phyloP scores from a whole-genome alignment of 2,329 filamentous ascomycete genomes.

The Fusarium sp. region DNA sequence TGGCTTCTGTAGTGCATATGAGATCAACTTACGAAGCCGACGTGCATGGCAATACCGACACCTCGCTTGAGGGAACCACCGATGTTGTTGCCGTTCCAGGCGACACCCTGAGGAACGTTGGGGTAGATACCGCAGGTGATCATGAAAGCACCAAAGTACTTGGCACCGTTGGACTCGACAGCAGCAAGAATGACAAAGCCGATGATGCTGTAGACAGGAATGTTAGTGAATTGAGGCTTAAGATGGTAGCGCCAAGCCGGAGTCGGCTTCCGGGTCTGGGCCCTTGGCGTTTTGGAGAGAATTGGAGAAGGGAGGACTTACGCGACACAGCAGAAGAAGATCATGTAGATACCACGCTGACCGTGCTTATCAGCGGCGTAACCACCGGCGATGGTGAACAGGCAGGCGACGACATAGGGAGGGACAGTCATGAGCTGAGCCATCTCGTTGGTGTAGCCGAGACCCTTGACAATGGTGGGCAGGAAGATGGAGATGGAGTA shows the following conservation, averaged over 20 bases:
- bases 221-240: conserved; percentile 22
- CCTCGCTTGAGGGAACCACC: conserved; percentile 66
- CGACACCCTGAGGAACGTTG: conserved; percentile 66
- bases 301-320: conserved; percentile 39
- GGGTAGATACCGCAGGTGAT: conserved; percentile 59
- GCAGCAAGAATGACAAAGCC: conserved; percentile 50
- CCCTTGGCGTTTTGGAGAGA: conserved; percentile 10
- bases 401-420: conserved; percentile 52
- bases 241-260: conserved; percentile 18
- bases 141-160: conserved; percentile 63
- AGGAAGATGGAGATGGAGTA: conserved; percentile 55
- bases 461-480: conserved; percentile 51
- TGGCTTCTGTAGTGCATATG: background rate
- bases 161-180: conserved; percentile 52
- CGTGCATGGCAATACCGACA: conserved; percentile 68
- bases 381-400: conserved; percentile 54
- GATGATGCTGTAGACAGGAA: conserved; percentile 40
- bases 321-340: conserved; percentile 51
- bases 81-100: conserved; percentile 72
- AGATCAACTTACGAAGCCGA: conserved; percentile 54
- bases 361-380: conserved; percentile 56
- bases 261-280: conserved; percentile 5
- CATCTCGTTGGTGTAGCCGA: conserved; percentile 52
- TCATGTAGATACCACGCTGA: conserved; percentile 55
- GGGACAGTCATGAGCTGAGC: conserved; percentile 55